A percentile compares a stretch with the other conserved stretches of the same genome.
phyloP scores from a whole-genome alignment of 495 filamentous ascomycete genomes.

The Talaromyces ruber region DNA sequence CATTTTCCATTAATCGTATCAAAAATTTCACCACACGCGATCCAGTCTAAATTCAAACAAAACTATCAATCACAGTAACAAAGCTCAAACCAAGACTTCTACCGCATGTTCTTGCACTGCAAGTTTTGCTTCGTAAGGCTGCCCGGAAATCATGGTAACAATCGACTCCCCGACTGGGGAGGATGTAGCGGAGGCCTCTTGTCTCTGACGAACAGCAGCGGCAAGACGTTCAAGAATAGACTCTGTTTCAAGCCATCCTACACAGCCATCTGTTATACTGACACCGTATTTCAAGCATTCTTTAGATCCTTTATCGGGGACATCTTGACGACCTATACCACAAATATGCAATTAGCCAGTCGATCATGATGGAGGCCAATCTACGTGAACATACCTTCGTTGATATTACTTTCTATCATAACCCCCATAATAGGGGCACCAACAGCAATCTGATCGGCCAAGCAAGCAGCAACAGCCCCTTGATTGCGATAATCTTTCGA shows the following conservation, averaged over 20 bases:
- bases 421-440: slow-evolving; percentile 90
- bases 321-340: slow-evolving; percentile 28
- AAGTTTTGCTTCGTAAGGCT: not conserved
- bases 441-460: slow-evolving; percentile 76
- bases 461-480: slow-evolving; percentile 73
- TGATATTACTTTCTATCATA: slow-evolving; percentile 98
- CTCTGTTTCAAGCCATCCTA: slow-evolving; percentile 84
- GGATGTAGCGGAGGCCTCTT: not conserved
- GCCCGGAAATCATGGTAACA: not conserved
- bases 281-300: slow-evolving; percentile 87
- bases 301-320: slow-evolving; percentile 69
- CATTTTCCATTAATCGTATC: too few relatives aligned
- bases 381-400: slow-evolving; percentile 68
- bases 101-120: not conserved
- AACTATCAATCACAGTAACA: too few relatives aligned
- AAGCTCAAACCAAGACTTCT: not conserved
- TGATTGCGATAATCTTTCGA: slow-evolving; percentile 70
- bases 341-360: not conserved
- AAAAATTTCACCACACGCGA: too few relatives aligned
- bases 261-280: slow-evolving; percentile 94
- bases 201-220: not conserved
- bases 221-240: not conserved
- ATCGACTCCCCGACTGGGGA: not conserved
- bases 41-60: too few relatives aligned
- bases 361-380: not conserved